Base-by-base conservation (phyloP, 345 rosid genomes). In the Cardiospermum halicacabum region DNA sequence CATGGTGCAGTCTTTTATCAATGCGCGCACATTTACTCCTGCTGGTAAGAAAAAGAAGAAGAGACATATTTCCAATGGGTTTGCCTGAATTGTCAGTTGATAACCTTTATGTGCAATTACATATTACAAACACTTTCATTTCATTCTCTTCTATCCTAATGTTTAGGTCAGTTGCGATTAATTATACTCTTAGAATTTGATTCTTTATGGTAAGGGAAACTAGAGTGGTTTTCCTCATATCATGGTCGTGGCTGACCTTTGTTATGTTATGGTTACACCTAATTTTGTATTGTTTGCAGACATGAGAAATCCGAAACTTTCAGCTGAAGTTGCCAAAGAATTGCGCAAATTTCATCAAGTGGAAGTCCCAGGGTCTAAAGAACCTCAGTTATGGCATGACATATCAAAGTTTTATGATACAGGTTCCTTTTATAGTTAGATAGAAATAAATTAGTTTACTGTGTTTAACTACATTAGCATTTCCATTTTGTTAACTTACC, bases 381-480 rank as follows among this genome's bases (percentile, higher is more conserved):
- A 89, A 69, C 95, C 99, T 72, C 96, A 94, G 72, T 80, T 91
- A 18, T 94, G 97, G 97, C 75, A 76, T 73, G 99, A 91, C 47
- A 76, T 94, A 60, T 80, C 82, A 72, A 91, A 83, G 84, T 91
- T 94, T 72, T 89, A 74, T 68, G 96, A 83, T 70, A 94, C 79
- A 75, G 97, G 99, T 91, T 45, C 51, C 11, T 55, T 16, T 50
- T 36, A 64, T 37, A 47, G 13, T 15, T 51, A 4, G 49, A 1
- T 22, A 13, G 11, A 36, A 24, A 36, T 36, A 27, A 36, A 54
- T 47, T 50, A 26, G 53, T 27, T 13, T 31, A 40, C 26, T 32
- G 36, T 50, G 36, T 24, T 34, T 47, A 16, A 11, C 21, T 36
- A 22, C 19, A 13, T 65, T 53, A 13, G 39, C 9, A 61, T 2